Evolutionary conservation across 495 filamentous ascomycete genomes (phyloP), one percentile per base, ranked within the genome.

Genomic region (Penicillium paradoxum): DNA sequence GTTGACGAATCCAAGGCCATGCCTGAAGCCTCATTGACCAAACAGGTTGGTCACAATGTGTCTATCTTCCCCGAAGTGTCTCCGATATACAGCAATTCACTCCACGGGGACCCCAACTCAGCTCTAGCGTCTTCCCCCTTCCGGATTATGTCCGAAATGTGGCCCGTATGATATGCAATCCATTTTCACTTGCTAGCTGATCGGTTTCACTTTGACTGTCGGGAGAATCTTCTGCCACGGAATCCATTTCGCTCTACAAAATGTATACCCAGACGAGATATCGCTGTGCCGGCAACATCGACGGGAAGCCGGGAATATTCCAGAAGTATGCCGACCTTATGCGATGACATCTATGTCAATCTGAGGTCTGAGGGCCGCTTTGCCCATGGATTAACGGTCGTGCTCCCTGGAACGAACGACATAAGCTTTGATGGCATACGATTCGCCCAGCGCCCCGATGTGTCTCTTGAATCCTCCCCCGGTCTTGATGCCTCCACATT

Each of bases 261-360:
- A 34, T 17, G n/a, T 8, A 6, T 37, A 17, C 4, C 3, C 0
- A 7, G 14, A 37, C 13, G 33, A 14, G 6, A 49, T 27, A 36
- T 19, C 33, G 15, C 18, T 32, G 14, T 38, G 50, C 57, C 53
- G 42, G 48, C 19, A 49, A 6, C 34, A 37, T 17, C 21, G 47
- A 53, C 62, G 59, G 53, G 53, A 57, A 57, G 54, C 62, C 62
- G 62, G 54, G 56, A 57, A 52, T 41, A 18, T 63, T 62, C 59
- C 21, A 55, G 54, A 62, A 57, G 14, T 34, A 21, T 15, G 1
- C 13, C 4, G 37, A 2, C 30, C 8, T 40, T 4, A 2, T 25
- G 21, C 29, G 25, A 4, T 18, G 22, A 30, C 17, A 32, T 15
- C 18, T 9, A 14, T 29, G 39, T 25, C 19, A 25, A 49, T 52